Base-by-base conservation (phyloP, 1,284 basidiomycete species). In the Mycosarcoma mackinlayi region DNA sequence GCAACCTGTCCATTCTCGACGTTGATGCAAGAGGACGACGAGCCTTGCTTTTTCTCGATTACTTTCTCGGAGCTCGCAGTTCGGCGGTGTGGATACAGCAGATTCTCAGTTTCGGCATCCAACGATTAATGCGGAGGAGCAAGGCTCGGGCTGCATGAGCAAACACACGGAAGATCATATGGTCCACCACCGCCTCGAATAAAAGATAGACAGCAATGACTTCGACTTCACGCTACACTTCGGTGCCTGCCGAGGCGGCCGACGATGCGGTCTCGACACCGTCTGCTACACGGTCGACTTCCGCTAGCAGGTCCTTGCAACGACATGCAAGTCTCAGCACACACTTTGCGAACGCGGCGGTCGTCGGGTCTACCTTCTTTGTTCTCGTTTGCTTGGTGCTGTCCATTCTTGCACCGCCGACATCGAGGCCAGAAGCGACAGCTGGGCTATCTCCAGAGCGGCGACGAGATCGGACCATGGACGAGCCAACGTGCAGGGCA, bases 401-500 rank as follows among this genome's bases (percentile, higher is more conserved):
- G 5, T 56, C 67, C n/a, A n/a, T n/a, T n/a, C n/a, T n/a, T n/a
- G n/a, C n/a, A n/a, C n/a, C n/a, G n/a, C n/a, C n/a, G n/a, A n/a
- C n/a, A n/a, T n/a, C n/a, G n/a, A n/a, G n/a, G n/a, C n/a, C n/a
- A n/a, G n/a, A n/a, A n/a, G n/a, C n/a, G n/a, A n/a, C n/a, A n/a
- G n/a, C n/a, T n/a, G n/a, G n/a, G n/a, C 37, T 73, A 5, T 13
- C 45, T 3, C 37, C 60, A 8, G 44, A 51, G 9, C 31, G 51
- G 14, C 47, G 51, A 6, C 37, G 50, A 9, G 71, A 73, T 19
- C 53, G 58, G 6, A 73, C 71, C 3, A 59, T 68, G 60, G 42
- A 45, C 27, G 59, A 62, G 9, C 30, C 53, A 10, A 52, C 45
- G 4, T 77, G 76, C 35, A n/a, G 38, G 9, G 31, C 46, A 25